Percentiles rank a stretch among this genome's conserved stretches.
Evolutionary conservation across 768 basidiomycete genomes (phyloP).

Genomic region (Lactarius sanguifluus): DNA sequence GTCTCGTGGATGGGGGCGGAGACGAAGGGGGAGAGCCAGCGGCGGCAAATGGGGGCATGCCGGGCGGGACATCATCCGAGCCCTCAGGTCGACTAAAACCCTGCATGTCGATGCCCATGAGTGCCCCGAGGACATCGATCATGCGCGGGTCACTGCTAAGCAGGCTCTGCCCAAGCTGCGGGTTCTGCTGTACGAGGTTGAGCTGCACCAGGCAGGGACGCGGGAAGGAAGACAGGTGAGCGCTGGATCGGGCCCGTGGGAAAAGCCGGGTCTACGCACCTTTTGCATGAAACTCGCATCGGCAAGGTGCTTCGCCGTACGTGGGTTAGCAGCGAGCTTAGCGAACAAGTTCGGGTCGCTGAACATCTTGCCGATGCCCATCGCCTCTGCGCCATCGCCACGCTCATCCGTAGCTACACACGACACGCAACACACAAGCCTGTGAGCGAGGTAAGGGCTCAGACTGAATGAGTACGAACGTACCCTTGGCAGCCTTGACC

Average conservation of each 20-base stretch:
- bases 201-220: slow-evolving; percentile 42
- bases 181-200: slow-evolving; percentile 66
- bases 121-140: slow-evolving; percentile 89
- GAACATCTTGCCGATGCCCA: slow-evolving; percentile 76
- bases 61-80: slow-evolving; percentile 74
- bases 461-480: slow-evolving; percentile 23
- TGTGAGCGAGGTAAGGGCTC: not conserved
- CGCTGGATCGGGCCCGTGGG: no score
- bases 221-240: not conserved
- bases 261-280: slow-evolving; percentile 35
- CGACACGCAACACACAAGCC: not conserved
- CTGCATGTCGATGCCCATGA: slow-evolving; percentile 92
- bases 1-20: slow-evolving; percentile 40
- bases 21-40: slow-evolving; percentile 42
- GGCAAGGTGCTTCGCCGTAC: slow-evolving; percentile 77
- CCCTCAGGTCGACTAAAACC: slow-evolving; percentile 83
- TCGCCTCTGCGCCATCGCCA: slow-evolving; percentile 45
- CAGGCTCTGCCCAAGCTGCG: slow-evolving; percentile 56
- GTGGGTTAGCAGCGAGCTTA: slow-evolving; percentile 85
- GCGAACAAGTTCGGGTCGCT: slow-evolving; percentile 77
- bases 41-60: slow-evolving; percentile 43
- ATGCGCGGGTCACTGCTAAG: slow-evolving; percentile 81
- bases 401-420: slow-evolving; percentile 40
- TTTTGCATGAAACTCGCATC: slow-evolving; percentile 82
- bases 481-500: slow-evolving; percentile 82